Evolutionary conservation across 345 rosid species (phyloP).

Genomic region (Physaria fendleri): DNA sequence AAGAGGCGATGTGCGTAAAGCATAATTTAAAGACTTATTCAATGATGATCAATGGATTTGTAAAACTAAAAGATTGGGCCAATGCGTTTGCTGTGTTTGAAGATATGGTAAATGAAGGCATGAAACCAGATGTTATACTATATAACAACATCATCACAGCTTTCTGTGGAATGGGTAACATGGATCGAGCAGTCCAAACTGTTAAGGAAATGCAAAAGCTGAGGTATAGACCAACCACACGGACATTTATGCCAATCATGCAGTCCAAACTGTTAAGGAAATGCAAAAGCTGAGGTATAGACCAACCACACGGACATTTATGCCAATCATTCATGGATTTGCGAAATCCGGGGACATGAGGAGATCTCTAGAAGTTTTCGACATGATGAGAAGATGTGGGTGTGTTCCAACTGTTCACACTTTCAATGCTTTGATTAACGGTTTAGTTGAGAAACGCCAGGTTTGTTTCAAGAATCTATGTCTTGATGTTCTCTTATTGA

Average conservation of each 20-base stretch:
- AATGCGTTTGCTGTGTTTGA: constrained; percentile 88
- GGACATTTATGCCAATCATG: constrained; percentile 89
- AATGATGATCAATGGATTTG: constrained; percentile 88
- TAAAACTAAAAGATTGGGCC: constrained; percentile 90
- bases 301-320: constrained; percentile 76
- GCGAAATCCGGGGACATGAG: constrained; percentile 78
- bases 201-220: constrained; percentile 86
- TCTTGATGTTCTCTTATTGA: not conserved
- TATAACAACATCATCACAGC: constrained; percentile 81
- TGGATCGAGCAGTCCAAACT: constrained; percentile 77
- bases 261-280: constrained; percentile 67
- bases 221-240: constrained; percentile 74
- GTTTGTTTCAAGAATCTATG: constrained; percentile 32
- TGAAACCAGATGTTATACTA: constrained; percentile 83
- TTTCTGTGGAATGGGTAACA: constrained; percentile 97
- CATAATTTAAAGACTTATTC: constrained; percentile 95
- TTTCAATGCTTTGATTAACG: constrained; percentile 84
- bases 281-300: constrained; percentile 82
- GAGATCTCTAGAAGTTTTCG: constrained; percentile 72
- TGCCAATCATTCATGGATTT: constrained; percentile 88
- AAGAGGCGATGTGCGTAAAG: constrained; percentile 86
- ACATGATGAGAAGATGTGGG: constrained; percentile 88
- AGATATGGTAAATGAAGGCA: constrained; percentile 62
- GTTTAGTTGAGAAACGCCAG: constrained; percentile 85
- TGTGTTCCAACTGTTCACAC: constrained; percentile 93